These are phyloP conservation scores for Pseudogymnoascus sp. DNA, from an alignment of 2,329 filamentous ascomycete species.

Conservation along the genomic window DNA sequence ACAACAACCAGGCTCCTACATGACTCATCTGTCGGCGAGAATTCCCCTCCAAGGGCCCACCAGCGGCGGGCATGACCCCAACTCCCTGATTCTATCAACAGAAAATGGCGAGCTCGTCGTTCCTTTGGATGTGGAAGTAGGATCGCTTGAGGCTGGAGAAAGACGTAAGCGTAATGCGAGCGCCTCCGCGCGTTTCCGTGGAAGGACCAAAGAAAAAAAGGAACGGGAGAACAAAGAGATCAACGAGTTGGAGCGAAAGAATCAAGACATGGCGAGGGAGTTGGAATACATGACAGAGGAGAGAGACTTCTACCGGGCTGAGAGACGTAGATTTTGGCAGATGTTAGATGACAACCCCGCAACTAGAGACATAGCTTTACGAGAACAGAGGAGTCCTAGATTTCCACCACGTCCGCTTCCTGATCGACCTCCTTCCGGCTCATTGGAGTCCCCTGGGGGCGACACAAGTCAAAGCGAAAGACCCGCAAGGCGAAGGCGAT, in stretches of 20 bases:
- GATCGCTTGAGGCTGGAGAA: slow-evolving; percentile 75
- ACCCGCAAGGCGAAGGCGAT: neutral
- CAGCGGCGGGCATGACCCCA: slow-evolving; percentile 29
- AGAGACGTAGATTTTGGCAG: slow-evolving; percentile 50
- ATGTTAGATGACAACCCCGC: neutral
- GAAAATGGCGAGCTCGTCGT: slow-evolving; percentile 49
- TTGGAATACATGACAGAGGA: slow-evolving; percentile 51
- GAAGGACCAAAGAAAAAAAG: slow-evolving; percentile 75
- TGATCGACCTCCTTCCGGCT: neutral
- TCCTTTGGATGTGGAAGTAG: slow-evolving; percentile 72
- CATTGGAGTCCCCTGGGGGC: neutral
- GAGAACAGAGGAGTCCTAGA: neutral
- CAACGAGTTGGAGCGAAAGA: slow-evolving; percentile 50
- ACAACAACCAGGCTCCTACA: slow-evolving; percentile 25
- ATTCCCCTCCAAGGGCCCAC: slow-evolving; percentile 23
- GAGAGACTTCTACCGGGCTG: slow-evolving; percentile 64
- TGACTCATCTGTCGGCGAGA: neutral
- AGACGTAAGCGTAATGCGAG: slow-evolving; percentile 80
- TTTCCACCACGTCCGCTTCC: neutral
- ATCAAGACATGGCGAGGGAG: slow-evolving; percentile 48
- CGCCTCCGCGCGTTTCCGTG: slow-evolving; percentile 74
- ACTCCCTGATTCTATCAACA: slow-evolving; percentile 41
- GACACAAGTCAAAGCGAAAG: neutral
- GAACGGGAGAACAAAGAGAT: slow-evolving; percentile 63
- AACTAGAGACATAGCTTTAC: neutral